A percentile compares a stretch with the other conserved stretches of the same genome.
Evolutionary conservation across 495 filamentous ascomycete genomes (phyloP).

Genomic region (Penicillium subrubescens): DNA sequence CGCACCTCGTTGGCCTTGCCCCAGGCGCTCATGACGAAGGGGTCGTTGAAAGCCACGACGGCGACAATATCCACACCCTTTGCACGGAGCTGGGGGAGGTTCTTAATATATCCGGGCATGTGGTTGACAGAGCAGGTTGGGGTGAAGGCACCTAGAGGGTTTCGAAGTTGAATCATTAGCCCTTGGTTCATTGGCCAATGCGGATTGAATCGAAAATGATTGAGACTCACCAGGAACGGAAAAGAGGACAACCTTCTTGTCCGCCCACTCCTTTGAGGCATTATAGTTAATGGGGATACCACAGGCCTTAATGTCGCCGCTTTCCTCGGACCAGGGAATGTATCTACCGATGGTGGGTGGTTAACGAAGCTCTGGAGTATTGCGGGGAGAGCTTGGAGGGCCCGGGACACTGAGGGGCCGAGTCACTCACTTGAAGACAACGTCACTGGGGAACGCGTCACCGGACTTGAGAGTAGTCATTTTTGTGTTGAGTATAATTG

Average conservation of each 20-base stretch:
- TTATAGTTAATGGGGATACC: slow-evolving; percentile 77
- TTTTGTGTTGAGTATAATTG: background rate
- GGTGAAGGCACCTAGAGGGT: slow-evolving; percentile 75
- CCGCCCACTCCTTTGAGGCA: slow-evolving; percentile 78
- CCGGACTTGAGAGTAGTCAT: slow-evolving; percentile 74
- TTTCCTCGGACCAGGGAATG: slow-evolving; percentile 69
- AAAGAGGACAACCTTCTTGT: slow-evolving; percentile 90
- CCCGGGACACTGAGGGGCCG: background rate
- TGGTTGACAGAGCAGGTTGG: slow-evolving; percentile 86
- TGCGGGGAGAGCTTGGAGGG: background rate
- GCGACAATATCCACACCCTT: slow-evolving; percentile 86
- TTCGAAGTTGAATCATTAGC: background rate
- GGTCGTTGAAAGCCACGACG: slow-evolving; percentile 84
- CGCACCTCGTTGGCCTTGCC: slow-evolving; percentile 85
- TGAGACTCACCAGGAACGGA: slow-evolving; percentile 70
- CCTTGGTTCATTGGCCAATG: background rate
- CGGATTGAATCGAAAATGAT: background rate
- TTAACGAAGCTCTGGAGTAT: slow-evolving; percentile 12
- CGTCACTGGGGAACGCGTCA: slow-evolving; percentile 76
- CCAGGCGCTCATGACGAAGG: slow-evolving; percentile 93
- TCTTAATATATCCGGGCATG: slow-evolving; percentile 79
- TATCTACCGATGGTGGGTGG: slow-evolving; percentile 46
- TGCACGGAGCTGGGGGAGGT: slow-evolving; percentile 66
- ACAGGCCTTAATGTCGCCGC: slow-evolving; percentile 66
- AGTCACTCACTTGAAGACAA: slow-evolving; percentile 65